phyloP scores from a whole-genome alignment of 2,329 filamentous ascomycete species.

The Neofusicoccum umdonicola region DNA sequence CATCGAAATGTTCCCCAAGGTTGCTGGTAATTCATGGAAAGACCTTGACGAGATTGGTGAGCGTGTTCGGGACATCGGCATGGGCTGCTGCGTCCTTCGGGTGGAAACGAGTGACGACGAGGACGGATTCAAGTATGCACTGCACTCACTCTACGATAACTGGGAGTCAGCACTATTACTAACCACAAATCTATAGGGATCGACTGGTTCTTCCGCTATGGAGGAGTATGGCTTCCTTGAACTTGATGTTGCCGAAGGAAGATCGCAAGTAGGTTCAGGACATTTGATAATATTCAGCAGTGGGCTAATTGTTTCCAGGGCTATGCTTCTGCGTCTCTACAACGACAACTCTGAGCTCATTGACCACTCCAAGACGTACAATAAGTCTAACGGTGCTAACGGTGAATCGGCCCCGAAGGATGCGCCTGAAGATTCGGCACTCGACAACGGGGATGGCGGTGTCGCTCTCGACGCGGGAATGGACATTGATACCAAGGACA shows the following conservation, averaged over 20 bases:
- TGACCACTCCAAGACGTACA: constrained; percentile 54
- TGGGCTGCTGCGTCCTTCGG: constrained; percentile 89
- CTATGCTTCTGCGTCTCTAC: constrained; percentile 87
- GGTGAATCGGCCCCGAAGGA: neutral
- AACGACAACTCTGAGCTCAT: constrained; percentile 84
- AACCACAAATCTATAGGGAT: constrained; percentile 51
- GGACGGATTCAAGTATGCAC: constrained; percentile 54
- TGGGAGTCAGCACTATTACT: neutral
- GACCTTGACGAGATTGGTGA: constrained; percentile 85
- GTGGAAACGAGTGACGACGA: constrained; percentile 69
- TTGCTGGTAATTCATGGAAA: constrained; percentile 71
- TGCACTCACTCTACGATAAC: constrained; percentile 18
- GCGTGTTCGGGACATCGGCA: constrained; percentile 71
- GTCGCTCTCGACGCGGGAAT: neutral
- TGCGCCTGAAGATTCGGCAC: neutral
- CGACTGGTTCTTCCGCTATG: constrained; percentile 87
- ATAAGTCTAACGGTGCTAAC: constrained; percentile 25
- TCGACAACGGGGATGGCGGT: neutral
- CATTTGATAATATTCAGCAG: too few species aligned
- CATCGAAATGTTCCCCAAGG: constrained; percentile 94
- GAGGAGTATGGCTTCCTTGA: constrained; percentile 88
- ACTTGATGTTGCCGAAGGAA: constrained; percentile 98
- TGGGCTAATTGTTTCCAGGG: constrained; percentile 40
- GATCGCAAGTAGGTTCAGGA: constrained; percentile 60
- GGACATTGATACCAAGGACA: constrained; percentile 7